phyloP scores from a whole-genome alignment of 495 filamentous ascomycete species.

The Penicillium subrubescens region DNA sequence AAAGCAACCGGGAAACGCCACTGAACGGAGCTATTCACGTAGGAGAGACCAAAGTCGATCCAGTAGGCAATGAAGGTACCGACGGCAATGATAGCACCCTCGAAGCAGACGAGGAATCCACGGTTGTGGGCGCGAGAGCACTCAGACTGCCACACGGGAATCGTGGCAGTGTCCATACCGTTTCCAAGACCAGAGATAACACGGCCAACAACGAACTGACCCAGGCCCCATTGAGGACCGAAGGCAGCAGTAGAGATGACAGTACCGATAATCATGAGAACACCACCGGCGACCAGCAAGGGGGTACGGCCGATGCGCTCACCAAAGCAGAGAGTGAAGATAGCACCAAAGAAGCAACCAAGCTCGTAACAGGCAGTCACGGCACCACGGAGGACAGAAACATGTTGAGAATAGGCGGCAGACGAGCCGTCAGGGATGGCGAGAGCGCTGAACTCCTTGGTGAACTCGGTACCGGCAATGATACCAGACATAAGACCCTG shows the following conservation, averaged over 20 bases:
- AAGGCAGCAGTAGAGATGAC: constrained; percentile 65
- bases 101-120: constrained; percentile 79
- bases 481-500: constrained; percentile 79
- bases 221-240: constrained; percentile 43
- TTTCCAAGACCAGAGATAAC: constrained; percentile 74
- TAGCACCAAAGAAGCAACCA: constrained; percentile 73
- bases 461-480: constrained; percentile 70
- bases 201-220: constrained; percentile 74
- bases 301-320: constrained; percentile 69
- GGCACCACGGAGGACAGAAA: constrained; percentile 73
- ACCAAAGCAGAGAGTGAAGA: constrained; percentile 68
- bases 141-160: constrained; percentile 78
- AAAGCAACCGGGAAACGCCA: constrained; percentile 79
- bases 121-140: constrained; percentile 72
- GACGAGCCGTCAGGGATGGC: neutral
- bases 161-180: constrained; percentile 73
- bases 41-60: constrained; percentile 78
- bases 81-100: constrained; percentile 77
- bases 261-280: constrained; percentile 74
- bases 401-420: constrained; percentile 30
- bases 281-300: constrained; percentile 61
- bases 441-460: constrained; percentile 64
- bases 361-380: constrained; percentile 84
- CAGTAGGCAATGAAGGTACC: constrained; percentile 80
- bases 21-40: constrained; percentile 40